Conservation (phyloP, 306 rosid species). For the Sechiopsis laciniata region DNA sequence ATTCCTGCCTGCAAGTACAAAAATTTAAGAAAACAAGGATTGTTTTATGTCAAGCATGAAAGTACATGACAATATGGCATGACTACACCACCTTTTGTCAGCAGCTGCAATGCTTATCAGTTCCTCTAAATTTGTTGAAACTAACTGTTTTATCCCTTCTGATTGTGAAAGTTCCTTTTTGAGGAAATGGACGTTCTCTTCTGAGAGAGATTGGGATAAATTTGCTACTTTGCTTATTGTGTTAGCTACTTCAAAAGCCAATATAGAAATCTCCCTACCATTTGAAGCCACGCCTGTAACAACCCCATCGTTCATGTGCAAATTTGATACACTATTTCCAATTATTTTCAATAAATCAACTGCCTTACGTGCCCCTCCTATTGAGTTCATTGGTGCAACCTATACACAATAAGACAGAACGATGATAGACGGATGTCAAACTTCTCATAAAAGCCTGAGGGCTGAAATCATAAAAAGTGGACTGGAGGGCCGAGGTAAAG, state of each 20-base stretch:
- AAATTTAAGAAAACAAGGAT: constrained; percentile 18
- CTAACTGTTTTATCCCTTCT: constrained; percentile 56
- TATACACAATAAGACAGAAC: constrained; percentile 26
- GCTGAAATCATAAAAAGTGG: neutral
- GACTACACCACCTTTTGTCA: constrained; percentile 63
- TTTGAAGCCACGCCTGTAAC: constrained; percentile 42
- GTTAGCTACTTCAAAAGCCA: constrained; percentile 97
- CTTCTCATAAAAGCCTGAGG: neutral
- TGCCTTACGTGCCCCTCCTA: constrained; percentile 52
- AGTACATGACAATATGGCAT: neutral
- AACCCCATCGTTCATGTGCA: constrained; percentile 45
- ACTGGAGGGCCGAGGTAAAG: neutral
- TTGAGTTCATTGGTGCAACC: constrained; percentile 49
- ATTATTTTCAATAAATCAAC: constrained; percentile 69
- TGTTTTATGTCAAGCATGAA: neutral
- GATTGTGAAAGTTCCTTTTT: constrained; percentile 58
- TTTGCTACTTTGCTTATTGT: constrained; percentile 66
- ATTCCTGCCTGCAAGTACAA: constrained; percentile 60
- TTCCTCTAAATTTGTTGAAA: constrained; percentile 63
- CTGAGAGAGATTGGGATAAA: constrained; percentile 65
- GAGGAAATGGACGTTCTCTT: constrained; percentile 62
- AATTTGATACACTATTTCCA: constrained; percentile 68
- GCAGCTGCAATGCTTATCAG: constrained; percentile 66
- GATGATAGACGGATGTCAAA: neutral
- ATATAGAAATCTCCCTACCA: constrained; percentile 57